Percentiles rank a stretch among this genome's conserved stretches.
Conservation (phyloP, 257 asterid species). For the Parsonsia alboflavescens region DNA sequence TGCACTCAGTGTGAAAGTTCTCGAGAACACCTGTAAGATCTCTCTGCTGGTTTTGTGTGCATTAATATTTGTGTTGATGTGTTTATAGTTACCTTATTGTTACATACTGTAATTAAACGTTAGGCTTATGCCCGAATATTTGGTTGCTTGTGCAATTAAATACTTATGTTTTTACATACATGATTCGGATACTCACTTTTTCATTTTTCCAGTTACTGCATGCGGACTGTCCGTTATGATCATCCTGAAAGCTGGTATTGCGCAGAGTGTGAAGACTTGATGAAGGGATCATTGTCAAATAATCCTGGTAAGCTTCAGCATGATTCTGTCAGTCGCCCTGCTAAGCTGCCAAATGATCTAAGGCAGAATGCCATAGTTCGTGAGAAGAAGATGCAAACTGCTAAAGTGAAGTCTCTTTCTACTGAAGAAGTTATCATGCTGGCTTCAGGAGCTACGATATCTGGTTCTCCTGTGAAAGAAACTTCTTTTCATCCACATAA, state of each 20-base stretch:
- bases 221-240: not conserved
- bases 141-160: not conserved
- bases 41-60: constrained; percentile 7
- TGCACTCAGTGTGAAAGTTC: constrained; percentile 48
- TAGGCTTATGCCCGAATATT: not conserved
- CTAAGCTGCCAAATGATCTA: not conserved
- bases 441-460: constrained; percentile 22
- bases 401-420: constrained; percentile 47
- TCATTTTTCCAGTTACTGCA: constrained; percentile 6
- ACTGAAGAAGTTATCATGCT: constrained; percentile 33
- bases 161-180: not conserved
- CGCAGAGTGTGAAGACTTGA: not conserved
- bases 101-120: not conserved
- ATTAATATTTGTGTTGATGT: constrained; percentile 4
- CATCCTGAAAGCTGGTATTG: not conserved
- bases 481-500: not conserved
- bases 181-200: not conserved
- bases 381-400: constrained; percentile 39
- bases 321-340: not conserved
- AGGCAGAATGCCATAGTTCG: not conserved
- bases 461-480: constrained; percentile 12
- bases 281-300: not conserved
- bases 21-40: constrained; percentile 54
- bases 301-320: not conserved
- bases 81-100: not conserved